Evolutionary conservation across 176 grass and related monocot species (phyloP), one percentile per base, ranked within the genome.

Genomic region (Rhynchospora tenuis): DNA sequence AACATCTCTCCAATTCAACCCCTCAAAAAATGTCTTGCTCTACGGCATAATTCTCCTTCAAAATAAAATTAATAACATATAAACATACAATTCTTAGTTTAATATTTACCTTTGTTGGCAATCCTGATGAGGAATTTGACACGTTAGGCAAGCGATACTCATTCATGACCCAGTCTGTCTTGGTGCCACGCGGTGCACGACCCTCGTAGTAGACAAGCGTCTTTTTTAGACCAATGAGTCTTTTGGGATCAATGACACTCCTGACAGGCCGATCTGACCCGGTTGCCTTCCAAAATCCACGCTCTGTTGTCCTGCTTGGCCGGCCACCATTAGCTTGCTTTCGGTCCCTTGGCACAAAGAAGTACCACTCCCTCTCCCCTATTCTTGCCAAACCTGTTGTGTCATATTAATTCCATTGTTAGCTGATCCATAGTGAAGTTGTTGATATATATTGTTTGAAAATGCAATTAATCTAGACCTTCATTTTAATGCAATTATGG

Each of bases 111-210:
- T 88, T 91, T 2, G 87, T 85, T 1, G 74, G 16, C 14, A 23
- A 77, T 15, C 19, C 16, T 22, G 83, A 8, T 0, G 73, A 61
- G n/a, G 44, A 69, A n/a, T 52, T 1, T 13, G 1, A 15, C 63
- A 11, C 23, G 6, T 91, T 88, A 14, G 96, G 93, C 63, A 98
- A 87, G 17, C 96, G 89, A 81, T 98, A 98, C 86, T 98, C 96
- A 62, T 98, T 98, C 96, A 98, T 98, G 76, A 98, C 88, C 96
- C 96, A 98, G 54, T 95, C 89, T 0, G 96, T 98, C 89, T 93
- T 95, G 71, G 84, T 85, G 79, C 96, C 96, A 0, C 93, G 86
- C 0, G 96, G 96, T 4, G 96, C 96, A 13, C 96, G 91, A 1
- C 96, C 96, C 68, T 91, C 69, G 82, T 98, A 98, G 83, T 95